A percentile compares a stretch with the other conserved stretches of the same genome.
Conservation (phyloP, 306 rosid species). For the Trichosanthes truncata region DNA sequence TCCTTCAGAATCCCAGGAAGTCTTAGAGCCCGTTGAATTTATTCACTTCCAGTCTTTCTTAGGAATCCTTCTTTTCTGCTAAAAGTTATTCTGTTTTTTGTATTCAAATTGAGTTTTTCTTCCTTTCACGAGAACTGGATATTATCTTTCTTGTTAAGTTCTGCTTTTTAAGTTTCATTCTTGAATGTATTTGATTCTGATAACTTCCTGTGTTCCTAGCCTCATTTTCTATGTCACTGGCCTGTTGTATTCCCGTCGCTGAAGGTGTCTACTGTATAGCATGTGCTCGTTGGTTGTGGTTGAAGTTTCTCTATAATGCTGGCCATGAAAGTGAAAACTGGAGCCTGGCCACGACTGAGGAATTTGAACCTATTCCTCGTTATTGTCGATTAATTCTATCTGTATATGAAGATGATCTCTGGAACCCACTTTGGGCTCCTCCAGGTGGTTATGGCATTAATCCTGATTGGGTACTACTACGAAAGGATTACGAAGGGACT, state of each 20-base stretch:
- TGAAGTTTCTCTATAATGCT: constrained; percentile 72
- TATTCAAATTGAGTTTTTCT: not conserved
- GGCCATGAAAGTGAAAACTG: constrained; percentile 93
- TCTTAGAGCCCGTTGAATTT: constrained; percentile 3
- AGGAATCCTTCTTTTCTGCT: not conserved
- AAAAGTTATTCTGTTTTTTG: not conserved
- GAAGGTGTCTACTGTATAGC: constrained; percentile 88
- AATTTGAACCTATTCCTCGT: constrained; percentile 84
- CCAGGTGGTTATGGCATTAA: constrained; percentile 79
- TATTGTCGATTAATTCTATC: constrained; percentile 67
- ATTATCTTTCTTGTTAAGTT: not conserved
- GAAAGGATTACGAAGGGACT: constrained; percentile 54
- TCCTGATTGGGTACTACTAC: constrained; percentile 62
- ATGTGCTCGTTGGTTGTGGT: constrained; percentile 91
- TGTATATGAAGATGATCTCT: constrained; percentile 63
- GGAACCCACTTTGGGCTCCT: constrained; percentile 79
- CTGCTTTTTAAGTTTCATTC: not conserved
- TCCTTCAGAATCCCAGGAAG: not conserved
- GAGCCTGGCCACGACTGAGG: constrained; percentile 72
- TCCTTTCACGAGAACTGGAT: not conserved
- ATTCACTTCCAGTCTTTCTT: not conserved
- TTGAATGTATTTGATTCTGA: constrained; percentile 1
- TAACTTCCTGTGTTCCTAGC: constrained; percentile 2
- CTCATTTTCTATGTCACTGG: constrained; percentile 54
- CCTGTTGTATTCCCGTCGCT: constrained; percentile 73